Percentiles rank a stretch among this genome's conserved stretches.
Evolutionary conservation across 768 basidiomycete genomes (phyloP).

Genomic region (Leccinum aurantiacum): DNA sequence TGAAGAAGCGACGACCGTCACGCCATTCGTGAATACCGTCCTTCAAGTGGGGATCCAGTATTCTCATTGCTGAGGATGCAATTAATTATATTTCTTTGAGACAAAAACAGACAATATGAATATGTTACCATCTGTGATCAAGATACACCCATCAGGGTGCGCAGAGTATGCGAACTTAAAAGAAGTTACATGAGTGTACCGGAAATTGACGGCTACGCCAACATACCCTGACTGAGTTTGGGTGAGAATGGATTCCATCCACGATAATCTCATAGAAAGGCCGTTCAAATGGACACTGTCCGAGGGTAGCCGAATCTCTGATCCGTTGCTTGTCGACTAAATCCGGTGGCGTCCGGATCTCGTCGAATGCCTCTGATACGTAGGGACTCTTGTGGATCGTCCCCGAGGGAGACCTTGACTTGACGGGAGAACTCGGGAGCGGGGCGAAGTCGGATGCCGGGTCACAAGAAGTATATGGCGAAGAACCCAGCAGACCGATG

Average conservation of each 20-base stretch:
- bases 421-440: constrained; percentile 18
- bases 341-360: constrained; percentile 54
- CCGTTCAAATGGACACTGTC: constrained; percentile 51
- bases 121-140: constrained; percentile 81
- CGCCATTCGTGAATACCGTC: constrained; percentile 91
- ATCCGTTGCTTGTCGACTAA: constrained; percentile 40
- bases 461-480: constrained; percentile 54
- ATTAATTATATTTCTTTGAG: not conserved
- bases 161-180: constrained; percentile 77
- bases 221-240: constrained; percentile 82
- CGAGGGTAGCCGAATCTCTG: constrained; percentile 37
- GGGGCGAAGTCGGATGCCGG: constrained; percentile 35
- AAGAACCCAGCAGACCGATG: constrained; percentile 82
- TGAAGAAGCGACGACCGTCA: constrained; percentile 75
- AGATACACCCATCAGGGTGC: constrained; percentile 80
- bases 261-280: constrained; percentile 91
- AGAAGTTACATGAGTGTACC: not conserved
- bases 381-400: constrained; percentile 21
- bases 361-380: constrained; percentile 65
- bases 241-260: constrained; percentile 89
- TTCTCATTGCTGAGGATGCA: constrained; percentile 64
- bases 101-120: constrained; percentile 18
- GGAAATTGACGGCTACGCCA: not conserved
- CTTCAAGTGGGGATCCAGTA: constrained; percentile 78
- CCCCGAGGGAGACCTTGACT: constrained; percentile 9